Evolutionary conservation across 1,284 basidiomycete genomes (phyloP), one percentile per base, ranked within the genome.

Genomic region (Flammula alnicola): DNA sequence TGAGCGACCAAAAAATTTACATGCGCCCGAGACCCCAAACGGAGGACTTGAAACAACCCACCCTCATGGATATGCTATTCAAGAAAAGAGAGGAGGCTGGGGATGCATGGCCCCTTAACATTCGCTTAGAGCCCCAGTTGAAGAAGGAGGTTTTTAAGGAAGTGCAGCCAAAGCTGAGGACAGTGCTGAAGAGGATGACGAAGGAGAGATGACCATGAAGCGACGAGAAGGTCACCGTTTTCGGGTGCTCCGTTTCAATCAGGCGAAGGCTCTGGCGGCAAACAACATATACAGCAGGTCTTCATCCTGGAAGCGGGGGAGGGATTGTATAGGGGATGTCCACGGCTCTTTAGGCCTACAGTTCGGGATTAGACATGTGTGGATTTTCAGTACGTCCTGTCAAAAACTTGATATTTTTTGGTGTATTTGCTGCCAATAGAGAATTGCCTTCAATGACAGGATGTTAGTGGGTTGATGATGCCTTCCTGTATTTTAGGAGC

Each of bases 51-150:
- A 62, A 62, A 42, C 59, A 58, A 35, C 62, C 63, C 8, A 68
- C 67, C 3, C 53, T 71, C 8, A 66, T 74, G 25, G 66, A 71
- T 30, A 41, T 65, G 5, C 64, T 76, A 12, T 55, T 65, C 49
- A 54, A 64, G 51, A 64, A 65, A 36, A 67, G 65, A 45, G 58
- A 63, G 33, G 47, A 56, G 11, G 63, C 68, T 12, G 69, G 68
- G 9, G 52, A 61, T 3, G 38, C 49, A 1, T 76, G 73, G 73
- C 74, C 74, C 4, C 45, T 51, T n/a, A 76, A 76, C 56, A 65
- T 76, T 40, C 66, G 73, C 23, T 62, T 76, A 33, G 74, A 76
- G 48, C 70, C 67, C 11, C 65, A 69, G 32, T 58, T 74, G 20
- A 74, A 68, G 59, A 73, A 67, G 54, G 62, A 66, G 31, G 64